Evolutionary conservation across 1,284 basidiomycete genomes (phyloP), one percentile per base, ranked within the genome.

Genomic region (Malassezia sympodialis): DNA sequence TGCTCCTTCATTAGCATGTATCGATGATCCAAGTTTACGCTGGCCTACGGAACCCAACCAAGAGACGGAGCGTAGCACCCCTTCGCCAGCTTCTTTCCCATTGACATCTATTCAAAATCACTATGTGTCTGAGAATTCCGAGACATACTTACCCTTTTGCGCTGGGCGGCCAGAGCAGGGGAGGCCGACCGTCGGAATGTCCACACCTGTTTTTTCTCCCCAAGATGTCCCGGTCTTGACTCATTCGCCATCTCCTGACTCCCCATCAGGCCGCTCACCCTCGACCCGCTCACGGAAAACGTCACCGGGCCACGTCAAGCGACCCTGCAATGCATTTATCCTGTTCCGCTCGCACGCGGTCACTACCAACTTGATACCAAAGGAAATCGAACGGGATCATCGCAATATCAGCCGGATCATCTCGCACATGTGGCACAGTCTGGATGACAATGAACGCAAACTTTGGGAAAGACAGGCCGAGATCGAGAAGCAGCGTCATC

Each of bases 311-410:
- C 86, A 91, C 76, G 88, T 91, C 72, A 88, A 90, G 44, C 83
- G 90, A 30, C 90, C 90, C 0, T 85, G 88, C 28, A 94, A 94
- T 76, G 89, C 90, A 44, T 94, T 93, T 78, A 93, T 94, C 67
- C 83, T 94, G 73, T 94, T 90, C 77, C 82, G 90, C 58, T 87
- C 87, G 30, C 86, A 88, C 49, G 89, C 90, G 71, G 88, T 90
- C 66, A 80, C 82, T 43, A 82, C 82, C 52, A 82, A 85, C 66
- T 80, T 85, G 58, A 83, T 89, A 34, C 84, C 88, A 0, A 83
- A 85, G 0, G 82, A 82, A 8, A 85, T 90, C 54, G 86, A 90
- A 77, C 84, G 84, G 3, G 85, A 86, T 64, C 86, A 90, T 69
- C 83, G 84, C 28, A 85, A 85, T 34, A 68, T 69, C 72, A 83